A percentile compares a stretch with the other conserved stretches of the same genome.
Evolutionary conservation across 257 asterid species (phyloP).

Genomic region (Pogostemon cablin): DNA sequence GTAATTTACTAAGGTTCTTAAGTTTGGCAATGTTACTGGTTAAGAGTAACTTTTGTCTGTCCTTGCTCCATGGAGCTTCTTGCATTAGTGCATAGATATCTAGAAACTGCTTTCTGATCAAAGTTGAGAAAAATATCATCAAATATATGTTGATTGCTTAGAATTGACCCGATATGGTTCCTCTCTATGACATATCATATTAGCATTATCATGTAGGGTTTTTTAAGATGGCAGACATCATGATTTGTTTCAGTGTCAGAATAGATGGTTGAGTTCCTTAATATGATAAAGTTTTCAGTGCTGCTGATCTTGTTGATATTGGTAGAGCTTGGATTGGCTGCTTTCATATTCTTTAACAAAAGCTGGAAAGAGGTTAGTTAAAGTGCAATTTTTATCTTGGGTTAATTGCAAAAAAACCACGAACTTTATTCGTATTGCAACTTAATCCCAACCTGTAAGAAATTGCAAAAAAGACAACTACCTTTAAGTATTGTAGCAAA

Average conservation of each 20-base stretch:
- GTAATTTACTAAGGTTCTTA: neutral
- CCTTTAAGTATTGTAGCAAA: too few species aligned
- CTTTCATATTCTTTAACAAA: slow-evolving; percentile 87
- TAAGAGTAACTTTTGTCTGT: slow-evolving; percentile 2
- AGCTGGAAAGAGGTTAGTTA: slow-evolving; percentile 84
- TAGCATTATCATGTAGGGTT: neutral
- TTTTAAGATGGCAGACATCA: neutral
- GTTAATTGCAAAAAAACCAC: too few species aligned
- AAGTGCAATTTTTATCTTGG: neutral
- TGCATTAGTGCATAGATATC: slow-evolving; percentile 8
- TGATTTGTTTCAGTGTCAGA: neutral
- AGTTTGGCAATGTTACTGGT: neutral
- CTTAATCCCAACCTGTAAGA: too few species aligned
- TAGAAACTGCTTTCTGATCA: neutral
- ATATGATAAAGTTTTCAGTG: slow-evolving; percentile 64
- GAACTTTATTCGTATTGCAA: too few species aligned
- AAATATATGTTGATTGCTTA: slow-evolving; percentile 4
- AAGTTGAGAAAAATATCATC: neutral
- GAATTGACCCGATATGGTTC: neutral
- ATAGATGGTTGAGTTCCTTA: slow-evolving; percentile 62
- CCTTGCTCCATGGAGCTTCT: neutral
- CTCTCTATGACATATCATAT: neutral
- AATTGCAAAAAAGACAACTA: too few species aligned
- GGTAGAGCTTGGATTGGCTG: slow-evolving; percentile 82
- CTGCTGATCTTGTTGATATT: slow-evolving; percentile 80